A percentile compares a stretch with the other conserved stretches of the same genome.
Conservation (phyloP, 2,329 filamentous ascomycete genomes). For the Cladorrhinum sp. region DNA sequence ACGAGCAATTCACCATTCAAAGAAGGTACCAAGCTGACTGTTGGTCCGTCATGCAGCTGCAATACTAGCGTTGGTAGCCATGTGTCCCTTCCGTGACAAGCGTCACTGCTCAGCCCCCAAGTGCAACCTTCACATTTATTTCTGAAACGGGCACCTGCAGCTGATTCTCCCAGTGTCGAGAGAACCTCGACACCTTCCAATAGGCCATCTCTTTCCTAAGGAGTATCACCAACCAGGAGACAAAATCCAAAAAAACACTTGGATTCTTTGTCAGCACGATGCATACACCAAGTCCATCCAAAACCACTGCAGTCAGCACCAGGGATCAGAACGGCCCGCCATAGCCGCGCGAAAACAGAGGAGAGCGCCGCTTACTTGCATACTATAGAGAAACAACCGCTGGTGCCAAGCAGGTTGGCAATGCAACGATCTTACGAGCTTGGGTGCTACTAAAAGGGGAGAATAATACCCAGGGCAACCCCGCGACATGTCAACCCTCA, state of each 20-base stretch:
- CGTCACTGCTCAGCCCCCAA: not conserved
- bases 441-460: not conserved
- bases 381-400: not conserved
- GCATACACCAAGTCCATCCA: not conserved
- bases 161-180: too few relatives aligned
- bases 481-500: too few relatives aligned
- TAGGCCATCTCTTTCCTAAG: too few relatives aligned
- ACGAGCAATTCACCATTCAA: not conserved
- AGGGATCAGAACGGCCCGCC: not conserved
- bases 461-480: not conserved
- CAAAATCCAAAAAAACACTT: not conserved
- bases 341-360: not conserved
- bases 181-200: too few relatives aligned
- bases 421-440: constrained; percentile 1
- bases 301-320: not conserved
- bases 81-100: constrained; percentile 1
- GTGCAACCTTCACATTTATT: not conserved
- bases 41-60: not conserved
- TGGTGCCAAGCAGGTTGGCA: not conserved
- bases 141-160: too few relatives aligned
- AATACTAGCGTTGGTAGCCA: not conserved
- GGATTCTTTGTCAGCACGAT: not conserved
- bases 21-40: not conserved
- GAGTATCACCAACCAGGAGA: too few relatives aligned
- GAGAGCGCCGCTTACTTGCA: not conserved